These are phyloP conservation scores for Botrytis galanthina DNA, from an alignment of 2,329 filamentous ascomycete genomes.

Conservation along the genomic window DNA sequence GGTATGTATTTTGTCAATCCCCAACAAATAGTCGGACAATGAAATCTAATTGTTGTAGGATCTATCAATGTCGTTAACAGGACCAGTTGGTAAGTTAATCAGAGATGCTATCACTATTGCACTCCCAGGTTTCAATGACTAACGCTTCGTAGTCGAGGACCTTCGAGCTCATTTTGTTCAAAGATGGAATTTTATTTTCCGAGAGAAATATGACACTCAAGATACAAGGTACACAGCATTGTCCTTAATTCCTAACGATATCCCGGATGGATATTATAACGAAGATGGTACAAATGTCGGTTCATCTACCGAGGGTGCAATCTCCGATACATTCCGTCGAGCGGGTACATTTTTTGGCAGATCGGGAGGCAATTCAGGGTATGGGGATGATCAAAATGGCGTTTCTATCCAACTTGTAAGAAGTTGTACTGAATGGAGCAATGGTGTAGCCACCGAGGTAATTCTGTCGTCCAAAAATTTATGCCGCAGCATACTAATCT, in stretches of 20 bases:
- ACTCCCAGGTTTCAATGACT: conserved; percentile 44
- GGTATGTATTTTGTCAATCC: not conserved
- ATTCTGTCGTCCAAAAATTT: conserved; percentile 22
- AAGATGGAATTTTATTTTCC: conserved; percentile 88
- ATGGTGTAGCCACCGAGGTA: conserved; percentile 55
- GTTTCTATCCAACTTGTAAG: conserved; percentile 42
- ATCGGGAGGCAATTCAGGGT: not conserved
- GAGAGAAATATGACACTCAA: conserved; percentile 68
- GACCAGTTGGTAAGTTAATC: conserved; percentile 42
- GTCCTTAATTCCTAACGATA: conserved; percentile 23
- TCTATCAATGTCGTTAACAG: conserved; percentile 72
- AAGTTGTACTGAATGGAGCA: conserved; percentile 56
- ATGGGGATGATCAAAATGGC: conserved; percentile 50
- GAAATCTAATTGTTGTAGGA: conserved; percentile 46
- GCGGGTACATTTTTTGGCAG: conserved; percentile 10
- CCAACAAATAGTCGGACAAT: not conserved
- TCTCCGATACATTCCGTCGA: conserved; percentile 16
- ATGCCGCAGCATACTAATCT: conserved; percentile 11
- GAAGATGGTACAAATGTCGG: conserved; percentile 28
- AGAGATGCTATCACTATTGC: not conserved
- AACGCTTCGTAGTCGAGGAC: conserved; percentile 54
- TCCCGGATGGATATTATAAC: conserved; percentile 33
- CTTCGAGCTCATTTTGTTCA: conserved; percentile 77
- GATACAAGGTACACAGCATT: conserved; percentile 45
- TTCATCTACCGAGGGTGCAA: conserved; percentile 10